A percentile compares a stretch with the other conserved stretches of the same genome.
phyloP scores from a whole-genome alignment of 495 filamentous ascomycete genomes.

The Podospora comata region DNA sequence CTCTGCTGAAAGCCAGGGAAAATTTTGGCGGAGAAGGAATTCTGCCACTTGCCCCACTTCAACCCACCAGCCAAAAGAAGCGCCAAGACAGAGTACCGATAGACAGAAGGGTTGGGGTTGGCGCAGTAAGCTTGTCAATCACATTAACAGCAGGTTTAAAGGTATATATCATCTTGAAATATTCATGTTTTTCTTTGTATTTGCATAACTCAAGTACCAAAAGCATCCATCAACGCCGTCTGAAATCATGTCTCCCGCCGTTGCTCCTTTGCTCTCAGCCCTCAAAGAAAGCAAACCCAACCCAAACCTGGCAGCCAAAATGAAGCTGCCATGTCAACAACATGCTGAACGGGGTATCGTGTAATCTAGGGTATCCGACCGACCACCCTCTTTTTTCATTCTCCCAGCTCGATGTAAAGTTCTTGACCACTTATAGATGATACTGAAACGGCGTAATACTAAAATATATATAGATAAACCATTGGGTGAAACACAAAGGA shows the following conservation, averaged over 20 bases:
- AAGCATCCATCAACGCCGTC: not conserved
- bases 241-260: conserved; percentile 5
- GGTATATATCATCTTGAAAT: not conserved
- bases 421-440: not conserved
- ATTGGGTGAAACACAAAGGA: not conserved
- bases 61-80: not conserved
- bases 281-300: not conserved
- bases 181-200: not conserved
- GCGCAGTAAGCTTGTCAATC: not conserved
- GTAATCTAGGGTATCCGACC: not conserved
- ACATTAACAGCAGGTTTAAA: not conserved
- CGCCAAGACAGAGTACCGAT: not conserved
- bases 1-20: conserved; percentile 1
- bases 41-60: conserved; percentile 31
- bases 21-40: conserved; percentile 39
- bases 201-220: not conserved
- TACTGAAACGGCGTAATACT: not conserved
- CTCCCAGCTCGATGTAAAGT: not conserved
- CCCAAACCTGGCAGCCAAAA: not conserved
- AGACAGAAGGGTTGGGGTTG: not conserved
- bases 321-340: not conserved
- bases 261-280: not conserved
- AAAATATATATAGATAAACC: not conserved
- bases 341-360: not conserved
- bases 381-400: not conserved